Base-by-base conservation (phyloP, 1,284 basidiomycete species). In the Fomitiporia mediterranea region DNA sequence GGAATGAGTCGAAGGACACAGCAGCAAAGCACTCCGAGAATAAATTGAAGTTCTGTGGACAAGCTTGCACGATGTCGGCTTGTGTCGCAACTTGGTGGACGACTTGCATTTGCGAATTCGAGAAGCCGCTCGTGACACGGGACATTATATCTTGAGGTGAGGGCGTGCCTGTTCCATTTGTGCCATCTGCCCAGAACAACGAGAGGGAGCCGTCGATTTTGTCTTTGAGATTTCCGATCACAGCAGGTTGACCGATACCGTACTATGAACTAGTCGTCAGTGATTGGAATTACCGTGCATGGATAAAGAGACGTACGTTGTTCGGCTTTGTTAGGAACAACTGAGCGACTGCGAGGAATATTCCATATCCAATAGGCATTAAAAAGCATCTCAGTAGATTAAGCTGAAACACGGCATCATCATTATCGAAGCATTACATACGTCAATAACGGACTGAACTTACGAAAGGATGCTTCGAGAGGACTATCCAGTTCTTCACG, bases 401-500 rank as follows among this genome's bases (percentile, higher is more conserved):
- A 43, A 87, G 68, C 81, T 84, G 59, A 35, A 56, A 44, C 39
- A 51, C 8, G 57, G 35, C 53, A 60, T 64, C 50, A 60, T 60
- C 62, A 51, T 56, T 46, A 25, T 39, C 50, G n/a, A n/a, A 15
- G 51, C 46, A 11, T 25, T 19, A 8, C 52, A 44, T 19, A 11
- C 15, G 27, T 19, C 44, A 15, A 13, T 40, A 23, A 19, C 27
- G 37, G 34, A 46, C 25, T 47, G 5, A 25, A 75, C 84, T 68
- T 64, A 87, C 85, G 63, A 81, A 70, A 55, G 81, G 77, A 67
- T 84, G 82, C 66, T 81, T 84, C 19, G 76, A 78, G 28, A 84
- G 68, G 15, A 86, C 76, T 51, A 84, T 86, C 84, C 83, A 87
- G 63, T 90, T 89, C 76, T 91, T 91, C 75, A 80, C 77, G 54